Conservation (phyloP, 768 basidiomycete genomes). For the Lentinula sp. region DNA sequence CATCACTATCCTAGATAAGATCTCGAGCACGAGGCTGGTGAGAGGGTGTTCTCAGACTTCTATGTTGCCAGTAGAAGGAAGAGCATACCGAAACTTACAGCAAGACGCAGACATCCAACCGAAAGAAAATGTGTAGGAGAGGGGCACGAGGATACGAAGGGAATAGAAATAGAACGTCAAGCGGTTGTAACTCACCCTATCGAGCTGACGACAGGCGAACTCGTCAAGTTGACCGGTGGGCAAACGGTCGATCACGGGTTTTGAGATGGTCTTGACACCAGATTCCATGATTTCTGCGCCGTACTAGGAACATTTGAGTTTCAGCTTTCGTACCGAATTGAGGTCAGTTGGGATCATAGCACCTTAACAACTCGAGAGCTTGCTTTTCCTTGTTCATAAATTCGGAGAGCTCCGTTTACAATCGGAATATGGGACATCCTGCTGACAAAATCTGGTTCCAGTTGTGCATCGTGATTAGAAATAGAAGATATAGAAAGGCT, state of each 20-base stretch:
- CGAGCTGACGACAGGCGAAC: slow-evolving; percentile 84
- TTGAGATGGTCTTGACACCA: slow-evolving; percentile 72
- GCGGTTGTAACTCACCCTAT: slow-evolving; percentile 49
- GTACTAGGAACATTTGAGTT: slow-evolving; percentile 42
- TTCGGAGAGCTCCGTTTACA: slow-evolving; percentile 64
- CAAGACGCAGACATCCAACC: neutral
- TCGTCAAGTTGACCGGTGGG: slow-evolving; percentile 78
- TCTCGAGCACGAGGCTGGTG: neutral
- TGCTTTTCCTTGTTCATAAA: slow-evolving; percentile 80
- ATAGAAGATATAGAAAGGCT: slow-evolving; percentile 11
- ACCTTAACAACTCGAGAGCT: slow-evolving; percentile 85
- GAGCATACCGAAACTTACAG: too few species aligned
- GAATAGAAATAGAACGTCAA: neutral
- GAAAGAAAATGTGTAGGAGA: neutral
- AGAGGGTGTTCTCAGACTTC: too few species aligned
- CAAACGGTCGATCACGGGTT: slow-evolving; percentile 75
- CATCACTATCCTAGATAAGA: neutral
- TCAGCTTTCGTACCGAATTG: neutral
- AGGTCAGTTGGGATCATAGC: slow-evolving; percentile 11
- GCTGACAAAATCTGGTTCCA: slow-evolving; percentile 34
- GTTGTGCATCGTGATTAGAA: neutral
- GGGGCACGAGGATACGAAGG: neutral
- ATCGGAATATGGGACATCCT: slow-evolving; percentile 68
- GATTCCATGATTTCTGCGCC: slow-evolving; percentile 86
- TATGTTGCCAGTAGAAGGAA: too few species aligned